Base-by-base conservation (phyloP, 2,329 filamentous ascomycete genomes). In the Fusarium sacchari region DNA sequence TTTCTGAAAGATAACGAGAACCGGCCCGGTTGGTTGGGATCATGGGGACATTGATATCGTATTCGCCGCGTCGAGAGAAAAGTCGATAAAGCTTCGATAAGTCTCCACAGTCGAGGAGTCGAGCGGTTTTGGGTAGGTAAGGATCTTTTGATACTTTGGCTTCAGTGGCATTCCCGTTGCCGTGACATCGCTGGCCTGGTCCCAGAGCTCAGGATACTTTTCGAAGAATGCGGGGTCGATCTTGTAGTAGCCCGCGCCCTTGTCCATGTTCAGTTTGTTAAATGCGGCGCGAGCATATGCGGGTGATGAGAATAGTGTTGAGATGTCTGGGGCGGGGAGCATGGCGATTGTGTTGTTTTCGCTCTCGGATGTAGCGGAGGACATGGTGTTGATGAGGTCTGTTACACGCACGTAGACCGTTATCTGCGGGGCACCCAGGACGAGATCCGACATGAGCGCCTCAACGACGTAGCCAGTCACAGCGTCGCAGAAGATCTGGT, bases 401-500 rank as follows among this genome's bases (percentile, higher is more conserved):
- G 78, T 81, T 0, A 81, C 79, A 0, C 79, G 71, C 2, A 81
- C 71, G 64, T 81, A 79, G 2, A 78, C 77, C 4, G 70, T 79
- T 14, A 78, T 71, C 10, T 67, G 70, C 4, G 78, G 77, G 7
- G 78, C 78, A 3, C 71, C 77, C 0, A 67, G 60, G 7, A 81
- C 67, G 5, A 81, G 58, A 7, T 77, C 77, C 3, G 79, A 79
- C 79, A 81, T 78, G 52, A 65, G 49, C 3, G 79, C 43, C 57
- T 80, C 79, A 2, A 80, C 79, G 7, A 81, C 79, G 32, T 81
- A 81, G 5, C 75, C 78, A 9, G 74, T 81, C 11, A 81, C 79
- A 4, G 79, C 79, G 14, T 81, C 79, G 63, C 80, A 81, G 40
- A 81, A 81, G 3, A 81, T 81, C 6, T 79, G 74, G 24, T 81